Percentiles rank a stretch among this genome's conserved stretches.
Evolutionary conservation across 129 eudicot species (phyloP).

Genomic region (Solidago caesia): DNA sequence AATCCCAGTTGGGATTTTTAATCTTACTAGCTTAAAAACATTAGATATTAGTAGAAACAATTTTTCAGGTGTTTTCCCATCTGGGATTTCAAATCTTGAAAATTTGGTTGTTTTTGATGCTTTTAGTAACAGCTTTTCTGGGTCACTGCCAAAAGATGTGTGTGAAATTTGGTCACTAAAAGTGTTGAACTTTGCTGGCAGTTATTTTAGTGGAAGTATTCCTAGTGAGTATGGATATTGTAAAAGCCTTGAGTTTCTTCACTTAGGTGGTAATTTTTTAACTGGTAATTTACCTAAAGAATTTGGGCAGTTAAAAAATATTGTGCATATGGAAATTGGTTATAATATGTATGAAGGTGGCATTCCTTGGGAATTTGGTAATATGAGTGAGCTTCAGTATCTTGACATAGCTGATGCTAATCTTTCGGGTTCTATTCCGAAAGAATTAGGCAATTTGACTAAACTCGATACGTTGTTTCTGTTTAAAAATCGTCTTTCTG

Average conservation of each 20-base stretch:
- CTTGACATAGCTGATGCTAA: slow-evolving; percentile 95
- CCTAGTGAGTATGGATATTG: slow-evolving; percentile 72
- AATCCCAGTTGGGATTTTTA: slow-evolving; percentile 62
- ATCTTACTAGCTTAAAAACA: slow-evolving; percentile 46
- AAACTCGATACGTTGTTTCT: slow-evolving; percentile 77
- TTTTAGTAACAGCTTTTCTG: slow-evolving; percentile 92
- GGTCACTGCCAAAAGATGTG: slow-evolving; percentile 66
- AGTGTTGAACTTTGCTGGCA: slow-evolving; percentile 85
- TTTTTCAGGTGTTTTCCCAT: slow-evolving; percentile 78
- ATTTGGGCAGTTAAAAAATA: slow-evolving; percentile 55
- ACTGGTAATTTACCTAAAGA: slow-evolving; percentile 67
- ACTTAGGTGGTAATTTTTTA: slow-evolving; percentile 79
- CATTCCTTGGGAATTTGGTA: slow-evolving; percentile 86
- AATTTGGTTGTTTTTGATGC: slow-evolving; percentile 74
- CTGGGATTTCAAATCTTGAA: slow-evolving; percentile 55
- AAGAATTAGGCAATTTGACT: slow-evolving; percentile 53
- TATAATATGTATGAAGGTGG: slow-evolving; percentile 68
- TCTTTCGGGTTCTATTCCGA: slow-evolving; percentile 76
- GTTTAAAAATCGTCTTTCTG: slow-evolving; percentile 67
- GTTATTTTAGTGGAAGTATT: slow-evolving; percentile 86
- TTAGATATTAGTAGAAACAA: slow-evolving; percentile 88
- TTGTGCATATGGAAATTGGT: slow-evolving; percentile 95
- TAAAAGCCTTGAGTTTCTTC: slow-evolving; percentile 65
- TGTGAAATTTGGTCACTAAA: slow-evolving; percentile 50
- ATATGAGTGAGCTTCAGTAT: slow-evolving; percentile 77